Percentiles rank a stretch among this genome's conserved stretches.
phyloP scores from a whole-genome alignment of 495 filamentous ascomycete species.

The Aspergillus saccharolyticus region DNA sequence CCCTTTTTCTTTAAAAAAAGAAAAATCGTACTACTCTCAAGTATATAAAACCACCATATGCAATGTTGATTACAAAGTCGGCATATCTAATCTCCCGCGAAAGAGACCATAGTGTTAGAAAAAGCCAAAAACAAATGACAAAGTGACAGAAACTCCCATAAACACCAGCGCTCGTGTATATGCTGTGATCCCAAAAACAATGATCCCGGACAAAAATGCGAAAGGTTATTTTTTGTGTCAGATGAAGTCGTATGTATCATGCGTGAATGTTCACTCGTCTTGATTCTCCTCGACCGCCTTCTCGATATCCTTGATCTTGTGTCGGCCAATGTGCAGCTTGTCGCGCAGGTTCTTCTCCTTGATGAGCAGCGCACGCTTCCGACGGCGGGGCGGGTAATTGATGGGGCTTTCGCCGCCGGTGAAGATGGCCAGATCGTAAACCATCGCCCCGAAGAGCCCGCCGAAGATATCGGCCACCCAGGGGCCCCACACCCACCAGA shows the following conservation, averaged over 20 bases:
- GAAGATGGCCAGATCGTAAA: constrained; percentile 50
- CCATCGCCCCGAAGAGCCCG: constrained; percentile 42
- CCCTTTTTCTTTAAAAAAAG: no score
- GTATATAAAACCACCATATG: no score
- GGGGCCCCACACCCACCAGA: constrained; percentile 53
- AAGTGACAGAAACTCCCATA: background rate
- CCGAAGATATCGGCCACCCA: constrained; percentile 47
- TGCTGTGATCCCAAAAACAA: background rate
- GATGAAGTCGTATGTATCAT: no score
- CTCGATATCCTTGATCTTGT: constrained; percentile 9
- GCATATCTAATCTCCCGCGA: no score
- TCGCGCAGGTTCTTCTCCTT: constrained; percentile 4
- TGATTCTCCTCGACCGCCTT: constrained; percentile 4
- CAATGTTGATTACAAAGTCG: no score
- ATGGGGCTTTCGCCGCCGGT: constrained; percentile 45
- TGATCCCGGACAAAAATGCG: no score
- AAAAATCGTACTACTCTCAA: no score
- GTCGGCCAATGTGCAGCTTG: background rate
- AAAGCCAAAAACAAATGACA: background rate
- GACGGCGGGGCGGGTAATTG: constrained; percentile 25
- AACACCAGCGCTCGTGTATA: background rate
- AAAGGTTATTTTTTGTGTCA: no score
- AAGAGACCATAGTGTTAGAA: no score
- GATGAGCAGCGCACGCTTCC: constrained; percentile 6
- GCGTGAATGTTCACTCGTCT: background rate